Base-by-base conservation (phyloP, 2,329 filamentous ascomycete species). In the Fusarium sp. region DNA sequence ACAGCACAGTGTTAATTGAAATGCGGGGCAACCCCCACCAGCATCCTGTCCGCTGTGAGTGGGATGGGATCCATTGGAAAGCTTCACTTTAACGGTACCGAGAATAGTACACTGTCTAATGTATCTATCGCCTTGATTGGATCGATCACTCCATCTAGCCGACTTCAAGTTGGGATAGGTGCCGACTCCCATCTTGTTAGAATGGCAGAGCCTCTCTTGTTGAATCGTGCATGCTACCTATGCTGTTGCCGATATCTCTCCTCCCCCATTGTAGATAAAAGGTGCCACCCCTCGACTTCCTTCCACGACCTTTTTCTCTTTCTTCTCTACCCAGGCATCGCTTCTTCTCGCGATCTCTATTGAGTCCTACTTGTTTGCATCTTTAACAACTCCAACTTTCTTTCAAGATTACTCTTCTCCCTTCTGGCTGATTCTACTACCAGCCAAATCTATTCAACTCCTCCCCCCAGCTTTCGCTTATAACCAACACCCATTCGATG, bases 401-500 rank as follows among this genome's bases (percentile, higher is more conserved):
- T 41, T 42, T 31, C 55, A 47, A 33, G 8, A 50, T 41, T 62
- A 51, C 46, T 16, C 51, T 51, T 57, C 47, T 26, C 37, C 26
- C 30, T 30, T 49, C 46, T 69, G 70, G 64, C 64, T 73, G 55
- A 59, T 55, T 46, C 49, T 41, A 30, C 44, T 58, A 53, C 42
- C 57, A 62, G 58, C 53, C 62, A 51, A 36, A 36, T 53, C 42
- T 44, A 23, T 23, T 34, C 49, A 47, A 57, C 20, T 18, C 57
- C 41, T 49, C 28, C 41, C 37, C 50, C 53, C 59, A 58, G 62
- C 60, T 59, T 67, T 73, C 61, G 50, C 70, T 67, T 67, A 67
- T 42, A 65, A 23, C 66, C 74, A 72, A 78, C 75, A 77, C 69
- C 72, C 76, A 70, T 80, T 81, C 79, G 79, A 81, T 81, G 79